A percentile compares a stretch with the other conserved stretches of the same genome.
These are phyloP conservation scores for Pouteria glomerata DNA, from an alignment of 148 eudicot genomes.

Conservation along the genomic window DNA sequence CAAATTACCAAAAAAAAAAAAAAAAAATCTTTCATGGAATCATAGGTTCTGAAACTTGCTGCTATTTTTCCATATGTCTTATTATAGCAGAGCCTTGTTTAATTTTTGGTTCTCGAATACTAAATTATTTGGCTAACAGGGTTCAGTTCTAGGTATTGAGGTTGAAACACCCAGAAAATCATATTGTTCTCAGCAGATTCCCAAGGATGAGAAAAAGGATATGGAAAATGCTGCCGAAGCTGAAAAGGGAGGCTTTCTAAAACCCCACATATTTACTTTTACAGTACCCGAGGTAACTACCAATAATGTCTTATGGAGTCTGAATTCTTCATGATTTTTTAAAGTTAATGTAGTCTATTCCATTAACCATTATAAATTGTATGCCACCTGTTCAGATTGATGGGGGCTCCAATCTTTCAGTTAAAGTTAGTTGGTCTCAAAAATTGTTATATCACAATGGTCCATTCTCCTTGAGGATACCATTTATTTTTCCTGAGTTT, in stretches of 20 bases:
- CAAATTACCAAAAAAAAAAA: no score
- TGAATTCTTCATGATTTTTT: background rate
- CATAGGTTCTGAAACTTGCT: no score
- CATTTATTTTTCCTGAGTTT: constrained; percentile 80
- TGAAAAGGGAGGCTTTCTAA: constrained; percentile 65
- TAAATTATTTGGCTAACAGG: constrained; percentile 90
- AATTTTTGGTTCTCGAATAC: constrained; percentile 40
- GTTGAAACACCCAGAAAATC: constrained; percentile 60
- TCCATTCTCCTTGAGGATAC: constrained; percentile 60
- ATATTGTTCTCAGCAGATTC: constrained; percentile 45
- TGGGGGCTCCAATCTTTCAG: constrained; percentile 76
- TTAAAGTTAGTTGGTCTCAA: constrained; percentile 75
- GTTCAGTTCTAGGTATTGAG: constrained; percentile 97
- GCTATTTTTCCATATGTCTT: no score
- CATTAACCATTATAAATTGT: no score
- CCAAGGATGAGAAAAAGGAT: constrained; percentile 29
- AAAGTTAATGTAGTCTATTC: background rate
- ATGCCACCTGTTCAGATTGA: constrained; percentile 59
- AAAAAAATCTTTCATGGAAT: no score
- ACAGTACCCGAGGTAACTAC: constrained; percentile 65
- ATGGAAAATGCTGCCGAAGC: constrained; percentile 28
- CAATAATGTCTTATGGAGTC: background rate
- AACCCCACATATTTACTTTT: constrained; percentile 62
- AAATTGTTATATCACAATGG: constrained; percentile 54
- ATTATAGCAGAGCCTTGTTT: no score